Conservation (phyloP, 352 stramenopile species). For the Pythium rhizo-oryzae region DNA sequence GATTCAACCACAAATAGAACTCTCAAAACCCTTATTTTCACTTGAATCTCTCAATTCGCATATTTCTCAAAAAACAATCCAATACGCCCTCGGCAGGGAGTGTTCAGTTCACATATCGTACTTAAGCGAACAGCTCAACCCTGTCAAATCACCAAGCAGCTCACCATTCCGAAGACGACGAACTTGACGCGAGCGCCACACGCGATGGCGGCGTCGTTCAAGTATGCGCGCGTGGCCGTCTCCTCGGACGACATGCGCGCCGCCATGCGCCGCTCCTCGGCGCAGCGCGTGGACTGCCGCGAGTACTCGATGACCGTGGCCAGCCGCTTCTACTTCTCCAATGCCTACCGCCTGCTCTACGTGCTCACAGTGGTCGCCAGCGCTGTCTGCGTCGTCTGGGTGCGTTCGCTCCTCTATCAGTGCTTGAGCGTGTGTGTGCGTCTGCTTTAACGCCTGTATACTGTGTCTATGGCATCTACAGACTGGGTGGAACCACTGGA, state of each 20-base stretch:
- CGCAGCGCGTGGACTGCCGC: constrained; percentile 51
- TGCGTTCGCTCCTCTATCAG: too few species aligned
- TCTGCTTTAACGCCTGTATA: too few species aligned
- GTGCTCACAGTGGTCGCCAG: constrained; percentile 81
- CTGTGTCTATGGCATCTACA: too few species aligned
- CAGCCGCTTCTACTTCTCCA: constrained; percentile 83
- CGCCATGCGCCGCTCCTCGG: background rate
- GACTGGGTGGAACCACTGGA: constrained; percentile 77
- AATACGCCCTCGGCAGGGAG: background rate
- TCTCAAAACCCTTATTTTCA: background rate
- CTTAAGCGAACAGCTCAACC: constrained; percentile 10
- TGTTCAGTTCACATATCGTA: constrained; percentile 16
- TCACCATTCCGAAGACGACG: constrained; percentile 6
- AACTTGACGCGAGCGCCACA: background rate
- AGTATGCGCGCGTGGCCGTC: constrained; percentile 26
- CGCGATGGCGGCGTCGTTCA: constrained; percentile 21
- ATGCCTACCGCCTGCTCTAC: constrained; percentile 75
- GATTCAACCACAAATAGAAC: background rate
- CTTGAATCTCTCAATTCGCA: background rate
- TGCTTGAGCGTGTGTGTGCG: too few species aligned
- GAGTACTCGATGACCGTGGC: constrained; percentile 78
- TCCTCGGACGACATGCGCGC: constrained; percentile 1
- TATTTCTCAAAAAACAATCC: background rate
- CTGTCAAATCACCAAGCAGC: background rate
- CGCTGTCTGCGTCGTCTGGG: constrained; percentile 73